Conservation (phyloP, 768 basidiomycete species). For the Paxillus rubicundulus region DNA sequence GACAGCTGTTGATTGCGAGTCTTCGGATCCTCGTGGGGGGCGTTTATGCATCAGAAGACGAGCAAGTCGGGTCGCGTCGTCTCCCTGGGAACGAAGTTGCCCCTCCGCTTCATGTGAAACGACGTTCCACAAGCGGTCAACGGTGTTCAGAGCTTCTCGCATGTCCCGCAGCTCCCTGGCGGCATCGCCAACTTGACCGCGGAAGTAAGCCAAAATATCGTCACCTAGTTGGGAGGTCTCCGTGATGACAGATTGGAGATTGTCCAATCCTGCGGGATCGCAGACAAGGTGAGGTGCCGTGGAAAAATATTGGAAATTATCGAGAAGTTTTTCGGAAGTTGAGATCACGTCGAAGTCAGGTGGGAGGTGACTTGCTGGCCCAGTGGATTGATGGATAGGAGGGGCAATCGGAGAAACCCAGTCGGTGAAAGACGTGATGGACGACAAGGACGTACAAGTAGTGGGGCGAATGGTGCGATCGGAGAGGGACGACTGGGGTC, state of each 20-base stretch:
- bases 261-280: slow-evolving; percentile 38
- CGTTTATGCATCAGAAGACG: slow-evolving; percentile 29
- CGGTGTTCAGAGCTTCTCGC: slow-evolving; percentile 43
- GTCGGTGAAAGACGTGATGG: slow-evolving; percentile 48
- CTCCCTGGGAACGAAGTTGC: slow-evolving; percentile 29
- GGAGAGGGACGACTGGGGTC: slow-evolving; percentile 53
- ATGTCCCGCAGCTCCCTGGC: slow-evolving; percentile 47
- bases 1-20: slow-evolving; percentile 59
- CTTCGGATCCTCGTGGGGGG: slow-evolving; percentile 60
- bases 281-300: slow-evolving; percentile 38
- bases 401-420: slow-evolving; percentile 18
- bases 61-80: slow-evolving; percentile 6
- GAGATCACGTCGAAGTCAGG: slow-evolving; percentile 45
- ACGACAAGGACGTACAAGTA: slow-evolving; percentile 41
- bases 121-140: slow-evolving; percentile 42
- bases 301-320: slow-evolving; percentile 53
- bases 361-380: slow-evolving; percentile 36
- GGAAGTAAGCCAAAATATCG: slow-evolving; percentile 50
- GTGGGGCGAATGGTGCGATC: slow-evolving; percentile 51
- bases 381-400: slow-evolving; percentile 24
- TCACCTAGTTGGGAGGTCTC: slow-evolving; percentile 48
- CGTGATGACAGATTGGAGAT: slow-evolving; percentile 44
- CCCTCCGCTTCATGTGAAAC: slow-evolving; percentile 45
- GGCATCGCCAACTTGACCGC: slow-evolving; percentile 50
- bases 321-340: slow-evolving; percentile 47